Percentiles rank a stretch among this genome's conserved stretches.
phyloP scores from a whole-genome alignment of 441 rosid species.

The Brassica hybrid region DNA sequence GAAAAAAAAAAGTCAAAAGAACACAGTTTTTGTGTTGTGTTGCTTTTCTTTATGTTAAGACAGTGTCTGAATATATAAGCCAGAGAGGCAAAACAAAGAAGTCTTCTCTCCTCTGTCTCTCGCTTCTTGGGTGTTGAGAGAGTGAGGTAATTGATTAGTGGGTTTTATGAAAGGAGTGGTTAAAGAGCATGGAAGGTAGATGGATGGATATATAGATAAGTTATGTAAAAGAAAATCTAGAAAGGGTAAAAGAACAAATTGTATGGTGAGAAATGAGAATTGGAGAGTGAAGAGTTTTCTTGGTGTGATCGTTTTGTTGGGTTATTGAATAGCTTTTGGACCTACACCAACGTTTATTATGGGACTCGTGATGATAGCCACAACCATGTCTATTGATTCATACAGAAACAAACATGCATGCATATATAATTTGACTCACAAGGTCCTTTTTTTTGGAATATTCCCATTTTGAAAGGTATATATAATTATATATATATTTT shows the following conservation, averaged over 20 bases:
- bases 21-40: conserved; percentile 12
- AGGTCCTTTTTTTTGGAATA: background rate
- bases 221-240: conserved; percentile 24
- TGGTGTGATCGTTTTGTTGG: conserved; percentile 46
- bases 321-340: conserved; percentile 37
- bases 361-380: conserved; percentile 19
- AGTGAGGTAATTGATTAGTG: conserved; percentile 13
- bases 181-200: conserved; percentile 38
- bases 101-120: conserved; percentile 29
- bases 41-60: conserved; percentile 18
- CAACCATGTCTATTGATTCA: too few relatives aligned
- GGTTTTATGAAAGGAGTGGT: conserved; percentile 36
- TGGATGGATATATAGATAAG: conserved; percentile 25
- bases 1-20: background rate
- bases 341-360: conserved; percentile 36
- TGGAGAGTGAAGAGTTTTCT: conserved; percentile 36
- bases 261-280: conserved; percentile 42
- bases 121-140: conserved; percentile 29
- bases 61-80: conserved; percentile 33
- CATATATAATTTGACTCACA: conserved; percentile 3
- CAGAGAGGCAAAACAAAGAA: conserved; percentile 25
- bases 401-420: too few relatives aligned
- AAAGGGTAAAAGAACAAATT: conserved; percentile 18
- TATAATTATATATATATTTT: too few relatives aligned
- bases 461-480: background rate